Base-by-base conservation (phyloP, 2,329 filamentous ascomycete genomes). In the Rhynchosporium secalis region DNA sequence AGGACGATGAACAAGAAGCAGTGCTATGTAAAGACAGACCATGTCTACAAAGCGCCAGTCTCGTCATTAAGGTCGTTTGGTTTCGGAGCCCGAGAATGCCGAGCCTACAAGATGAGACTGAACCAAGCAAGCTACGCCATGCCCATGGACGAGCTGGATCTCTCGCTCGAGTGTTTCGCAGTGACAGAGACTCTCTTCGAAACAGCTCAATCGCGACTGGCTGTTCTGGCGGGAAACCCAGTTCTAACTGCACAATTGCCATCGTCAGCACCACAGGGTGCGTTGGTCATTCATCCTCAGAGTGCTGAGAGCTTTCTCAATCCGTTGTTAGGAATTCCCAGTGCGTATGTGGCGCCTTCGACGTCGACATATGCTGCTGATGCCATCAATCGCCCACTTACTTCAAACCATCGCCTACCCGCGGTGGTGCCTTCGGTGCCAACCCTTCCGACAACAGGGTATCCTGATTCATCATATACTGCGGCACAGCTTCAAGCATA, bases 1-100 rank as follows among this genome's bases (percentile, higher is more conserved):
- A 33, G 47, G 28, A 31, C 26, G 10, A 26, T 65, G 29, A 43
- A 43, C 40, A 43, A 52, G 20, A 63, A 63, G 46, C 63, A 65
- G 36, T 63, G 58, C 6, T 65, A 63, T 45, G 46, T 65, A 33
- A 54, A 26, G 38, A 41, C 56, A 6, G 43, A 60, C 8, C 58
- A 63, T 57, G 40, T 41, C 13, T 65, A 56, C 26, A 29, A 58
- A 38, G 38, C 63, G 3, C 61, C 61, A 6, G 33, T 33, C n/a
- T 57, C 48, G 12, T 45, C 36, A 20, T 51, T 65, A 12, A 38
- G 55, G 15, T 45, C 38, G 9, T 65, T 52, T 20, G 38, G 26
- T 29, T 29, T 12, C 7, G 29, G 33, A 28, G 1, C 40, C 40
- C 3, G 40, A 43, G 43, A 38, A 15, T 62, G 20, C 15, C 40